A percentile compares a stretch with the other conserved stretches of the same genome.
These are phyloP conservation scores for Diaporthe citri DNA, from an alignment of 2,329 filamentous ascomycete genomes.

Conservation along the genomic window DNA sequence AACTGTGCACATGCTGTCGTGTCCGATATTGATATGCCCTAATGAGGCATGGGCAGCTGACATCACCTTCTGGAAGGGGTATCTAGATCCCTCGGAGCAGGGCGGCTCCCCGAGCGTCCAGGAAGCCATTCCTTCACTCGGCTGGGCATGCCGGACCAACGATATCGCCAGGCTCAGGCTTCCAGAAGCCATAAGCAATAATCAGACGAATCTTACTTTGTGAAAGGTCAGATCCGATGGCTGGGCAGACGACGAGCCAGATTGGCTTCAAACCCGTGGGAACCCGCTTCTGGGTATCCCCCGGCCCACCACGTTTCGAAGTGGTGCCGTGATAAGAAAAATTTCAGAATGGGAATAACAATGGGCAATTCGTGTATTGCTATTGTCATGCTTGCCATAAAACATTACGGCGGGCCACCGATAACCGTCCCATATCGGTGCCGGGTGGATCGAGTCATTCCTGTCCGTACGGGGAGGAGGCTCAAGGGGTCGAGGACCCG, in stretches of 20 bases:
- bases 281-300: background rate
- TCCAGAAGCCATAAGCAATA: background rate
- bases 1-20: background rate
- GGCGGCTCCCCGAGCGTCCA: background rate
- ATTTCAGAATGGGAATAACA: background rate
- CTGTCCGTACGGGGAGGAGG: constrained; percentile 19
- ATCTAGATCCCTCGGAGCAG: background rate
- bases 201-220: background rate
- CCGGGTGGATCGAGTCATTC: constrained; percentile 22
- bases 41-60: background rate
- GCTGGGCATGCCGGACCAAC: background rate
- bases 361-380: background rate
- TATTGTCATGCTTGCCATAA: background rate
- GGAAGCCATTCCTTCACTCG: background rate
- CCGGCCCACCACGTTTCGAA: constrained; percentile 6
- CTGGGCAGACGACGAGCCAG: background rate
- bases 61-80: background rate
- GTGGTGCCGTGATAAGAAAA: constrained; percentile 27
- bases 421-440: constrained; percentile 14
- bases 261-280: constrained; percentile 23
- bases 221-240: background rate
- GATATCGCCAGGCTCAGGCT: background rate
- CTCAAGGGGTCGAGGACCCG: constrained; percentile 6
- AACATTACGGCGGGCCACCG: background rate
- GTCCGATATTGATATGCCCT: background rate